A percentile compares a stretch with the other conserved stretches of the same genome.
Conservation (phyloP, 2,329 filamentous ascomycete genomes). For the Trichothecium sympodiale region DNA sequence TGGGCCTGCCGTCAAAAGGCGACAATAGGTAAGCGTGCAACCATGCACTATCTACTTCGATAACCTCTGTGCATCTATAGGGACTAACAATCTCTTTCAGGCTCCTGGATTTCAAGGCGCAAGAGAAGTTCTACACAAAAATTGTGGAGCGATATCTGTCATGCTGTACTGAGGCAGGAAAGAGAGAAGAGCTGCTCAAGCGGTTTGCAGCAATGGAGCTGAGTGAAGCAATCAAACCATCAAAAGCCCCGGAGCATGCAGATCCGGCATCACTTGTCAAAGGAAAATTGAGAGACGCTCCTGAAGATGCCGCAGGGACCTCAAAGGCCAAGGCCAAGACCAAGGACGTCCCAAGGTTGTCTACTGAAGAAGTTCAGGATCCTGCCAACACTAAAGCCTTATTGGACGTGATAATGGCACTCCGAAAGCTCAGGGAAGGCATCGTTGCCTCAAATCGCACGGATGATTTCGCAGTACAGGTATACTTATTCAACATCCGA, state of each 20-base stretch:
- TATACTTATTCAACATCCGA: conserved; percentile 85
- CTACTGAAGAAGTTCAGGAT: conserved; percentile 8
- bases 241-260: neutral
- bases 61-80: neutral
- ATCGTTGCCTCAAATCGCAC: conserved; percentile 67
- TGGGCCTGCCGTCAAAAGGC: conserved; percentile 84
- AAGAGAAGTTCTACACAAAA: conserved; percentile 77
- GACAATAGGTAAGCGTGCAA: conserved; percentile 57
- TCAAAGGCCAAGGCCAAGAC: too few relatives aligned
- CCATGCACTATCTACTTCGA: conserved; percentile 4
- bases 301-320: too few relatives aligned
- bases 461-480: conserved; percentile 76
- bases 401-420: conserved; percentile 64
- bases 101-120: conserved; percentile 62
- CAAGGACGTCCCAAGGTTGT: neutral
- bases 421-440: conserved; percentile 86
- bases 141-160: conserved; percentile 84
- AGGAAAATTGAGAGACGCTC: too few relatives aligned
- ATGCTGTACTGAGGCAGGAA: conserved; percentile 67
- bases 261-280: neutral
- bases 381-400: conserved; percentile 48
- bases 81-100: conserved; percentile 25
- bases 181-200: conserved; percentile 60
- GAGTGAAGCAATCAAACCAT: conserved; percentile 1
- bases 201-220: conserved; percentile 57